Conservation (phyloP, 228 moss, liverwort and hornwort species). For the Sphagnum magellanicum region DNA sequence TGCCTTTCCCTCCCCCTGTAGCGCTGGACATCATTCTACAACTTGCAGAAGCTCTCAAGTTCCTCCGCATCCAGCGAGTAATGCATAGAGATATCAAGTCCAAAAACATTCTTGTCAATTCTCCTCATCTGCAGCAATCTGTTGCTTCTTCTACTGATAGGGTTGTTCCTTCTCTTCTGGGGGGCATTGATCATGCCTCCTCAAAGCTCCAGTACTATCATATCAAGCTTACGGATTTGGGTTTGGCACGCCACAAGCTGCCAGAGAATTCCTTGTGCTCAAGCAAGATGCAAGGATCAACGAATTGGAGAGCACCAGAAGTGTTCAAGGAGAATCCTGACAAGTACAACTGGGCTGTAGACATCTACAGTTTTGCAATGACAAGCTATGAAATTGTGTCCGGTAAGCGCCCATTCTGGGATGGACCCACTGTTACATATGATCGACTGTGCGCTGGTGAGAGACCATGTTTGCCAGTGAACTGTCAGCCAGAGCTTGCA, state of each 20-base stretch:
- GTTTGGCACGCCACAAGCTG: constrained; percentile 9
- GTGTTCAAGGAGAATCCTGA: constrained; percentile 10
- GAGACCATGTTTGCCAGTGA: too few relatives aligned
- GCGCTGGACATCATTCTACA: constrained; percentile 8
- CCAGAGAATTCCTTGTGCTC: constrained; percentile 1
- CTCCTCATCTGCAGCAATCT: not conserved
- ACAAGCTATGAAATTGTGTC: not conserved
- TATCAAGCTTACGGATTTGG: constrained; percentile 32
- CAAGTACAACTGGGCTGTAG: not conserved
- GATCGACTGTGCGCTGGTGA: too few relatives aligned
- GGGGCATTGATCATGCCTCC: not conserved
- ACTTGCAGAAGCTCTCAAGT: constrained; percentile 7
- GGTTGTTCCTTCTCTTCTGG: not conserved
- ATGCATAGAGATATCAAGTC: constrained; percentile 6
- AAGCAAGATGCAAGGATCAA: constrained; percentile 15
- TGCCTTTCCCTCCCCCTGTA: constrained; percentile 2
- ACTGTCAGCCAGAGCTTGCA: too few relatives aligned
- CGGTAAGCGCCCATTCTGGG: not conserved
- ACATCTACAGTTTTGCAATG: not conserved
- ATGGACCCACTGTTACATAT: too few relatives aligned
- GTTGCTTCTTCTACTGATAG: too few relatives aligned
- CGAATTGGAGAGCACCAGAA: constrained; percentile 30
- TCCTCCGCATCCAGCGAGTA: not conserved
- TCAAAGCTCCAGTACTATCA: constrained; percentile 17
- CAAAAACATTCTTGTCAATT: constrained; percentile 5